Percentiles rank a stretch among this genome's conserved stretches.
phyloP scores from a whole-genome alignment of 1,284 basidiomycete genomes.

The Crucibulum parvulum region DNA sequence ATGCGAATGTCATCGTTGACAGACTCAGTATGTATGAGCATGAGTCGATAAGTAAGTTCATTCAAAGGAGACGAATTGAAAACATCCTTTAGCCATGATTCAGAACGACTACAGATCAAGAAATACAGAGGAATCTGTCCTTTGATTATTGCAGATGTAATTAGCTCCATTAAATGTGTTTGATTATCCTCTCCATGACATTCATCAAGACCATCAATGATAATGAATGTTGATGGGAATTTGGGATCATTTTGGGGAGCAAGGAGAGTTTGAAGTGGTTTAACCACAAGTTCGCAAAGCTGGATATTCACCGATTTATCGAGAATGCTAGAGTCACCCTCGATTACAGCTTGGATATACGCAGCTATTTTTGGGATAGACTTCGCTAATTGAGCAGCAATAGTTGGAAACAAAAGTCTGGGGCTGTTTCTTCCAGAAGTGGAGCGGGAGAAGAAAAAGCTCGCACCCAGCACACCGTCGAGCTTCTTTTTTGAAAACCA shows the following conservation, averaged over 20 bases:
- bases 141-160: not conserved
- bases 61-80: not conserved
- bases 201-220: slow-evolving; percentile 20
- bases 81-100: not conserved
- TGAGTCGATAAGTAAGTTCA: not conserved
- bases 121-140: not conserved
- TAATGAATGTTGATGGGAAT: not conserved
- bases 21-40: not conserved
- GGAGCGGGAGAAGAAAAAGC: slow-evolving; percentile 23
- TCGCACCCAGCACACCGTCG: slow-evolving; percentile 9
- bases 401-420: slow-evolving; percentile 5
- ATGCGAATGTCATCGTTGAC: not conserved
- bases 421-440: not conserved
- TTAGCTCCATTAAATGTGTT: not conserved
- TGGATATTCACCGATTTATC: not conserved
- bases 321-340: not conserved
- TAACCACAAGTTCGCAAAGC: not conserved
- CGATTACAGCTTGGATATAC: not conserved
- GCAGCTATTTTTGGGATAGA: not conserved
- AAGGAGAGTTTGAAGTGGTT: not conserved
- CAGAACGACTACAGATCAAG: not conserved
- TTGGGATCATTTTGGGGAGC: not conserved
- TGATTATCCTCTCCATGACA: slow-evolving; percentile 4
- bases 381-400: slow-evolving; percentile 13
- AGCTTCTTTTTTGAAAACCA: too few relatives aligned